phyloP scores from a whole-genome alignment of 257 asterid genomes.

The Cynanchum wilfordii region DNA sequence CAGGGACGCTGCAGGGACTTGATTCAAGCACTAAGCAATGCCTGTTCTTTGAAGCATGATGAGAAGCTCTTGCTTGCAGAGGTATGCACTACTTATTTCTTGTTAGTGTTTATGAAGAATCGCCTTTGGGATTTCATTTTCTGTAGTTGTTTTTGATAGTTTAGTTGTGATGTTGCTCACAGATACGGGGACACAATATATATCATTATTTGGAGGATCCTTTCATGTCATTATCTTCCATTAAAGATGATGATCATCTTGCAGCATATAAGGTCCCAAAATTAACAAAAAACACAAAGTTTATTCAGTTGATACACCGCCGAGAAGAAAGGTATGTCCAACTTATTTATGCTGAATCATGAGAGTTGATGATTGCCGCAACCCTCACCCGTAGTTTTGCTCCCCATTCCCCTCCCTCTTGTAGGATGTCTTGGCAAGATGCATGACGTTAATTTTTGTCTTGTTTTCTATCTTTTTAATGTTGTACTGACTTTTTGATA shows the following conservation, averaged over 20 bases:
- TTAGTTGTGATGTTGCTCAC: constrained; percentile 20
- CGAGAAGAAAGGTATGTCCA: constrained; percentile 82
- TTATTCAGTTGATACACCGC: constrained; percentile 92
- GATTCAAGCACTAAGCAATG: constrained; percentile 70
- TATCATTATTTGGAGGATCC: constrained; percentile 91
- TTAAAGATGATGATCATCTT: constrained; percentile 91
- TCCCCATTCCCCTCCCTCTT: background rate
- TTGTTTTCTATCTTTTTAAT: constrained; percentile 8
- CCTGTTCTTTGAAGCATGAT: constrained; percentile 71
- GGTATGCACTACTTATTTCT: constrained; percentile 38
- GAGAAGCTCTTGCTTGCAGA: constrained; percentile 97
- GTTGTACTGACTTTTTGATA: constrained; percentile 26
- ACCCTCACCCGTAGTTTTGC: background rate
- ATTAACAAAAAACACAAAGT: constrained; percentile 59
- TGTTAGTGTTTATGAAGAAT: background rate
- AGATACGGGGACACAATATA: constrained; percentile 93
- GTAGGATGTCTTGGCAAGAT: background rate
- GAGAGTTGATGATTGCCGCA: background rate
- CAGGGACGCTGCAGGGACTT: constrained; percentile 97
- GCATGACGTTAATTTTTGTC: background rate
- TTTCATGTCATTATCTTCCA: constrained; percentile 63
- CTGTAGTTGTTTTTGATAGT: background rate
- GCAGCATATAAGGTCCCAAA: constrained; percentile 92
- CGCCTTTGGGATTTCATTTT: background rate
- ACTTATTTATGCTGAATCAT: background rate